Evolutionary conservation across 768 basidiomycete species (phyloP).

Genomic region (Candolleomyces eurysporus): DNA sequence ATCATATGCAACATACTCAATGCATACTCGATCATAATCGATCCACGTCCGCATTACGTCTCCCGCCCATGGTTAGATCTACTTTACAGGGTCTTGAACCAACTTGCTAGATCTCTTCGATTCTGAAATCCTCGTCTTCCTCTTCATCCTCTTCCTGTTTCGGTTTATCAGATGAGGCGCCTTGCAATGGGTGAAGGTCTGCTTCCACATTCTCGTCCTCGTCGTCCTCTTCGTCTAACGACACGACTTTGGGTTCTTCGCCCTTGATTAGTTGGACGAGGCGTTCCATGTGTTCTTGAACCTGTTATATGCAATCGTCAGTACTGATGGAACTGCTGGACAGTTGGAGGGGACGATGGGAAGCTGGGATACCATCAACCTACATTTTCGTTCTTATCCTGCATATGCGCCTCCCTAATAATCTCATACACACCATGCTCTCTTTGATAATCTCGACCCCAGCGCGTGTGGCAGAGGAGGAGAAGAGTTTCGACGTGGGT

Average conservation of each 20-base stretch:
- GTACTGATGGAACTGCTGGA: no score
- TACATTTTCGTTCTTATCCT: slow-evolving; percentile 78
- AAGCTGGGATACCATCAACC: slow-evolving; percentile 8
- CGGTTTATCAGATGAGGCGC: neutral
- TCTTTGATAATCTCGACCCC: slow-evolving; percentile 82
- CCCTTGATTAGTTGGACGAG: slow-evolving; percentile 85
- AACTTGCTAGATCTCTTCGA: slow-evolving; percentile 17
- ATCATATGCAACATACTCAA: no score
- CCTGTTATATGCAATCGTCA: slow-evolving; percentile 38
- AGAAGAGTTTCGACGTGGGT: slow-evolving; percentile 89
- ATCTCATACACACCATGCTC: slow-evolving; percentile 85
- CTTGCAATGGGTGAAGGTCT: slow-evolving; percentile 14
- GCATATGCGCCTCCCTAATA: slow-evolving; percentile 71
- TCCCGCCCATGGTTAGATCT: slow-evolving; percentile 11
- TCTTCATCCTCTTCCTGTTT: neutral
- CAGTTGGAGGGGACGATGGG: neutral
- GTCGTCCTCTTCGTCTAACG: slow-evolving; percentile 26
- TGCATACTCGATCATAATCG: no score
- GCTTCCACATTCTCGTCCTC: slow-evolving; percentile 20
- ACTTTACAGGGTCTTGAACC: slow-evolving; percentile 13
- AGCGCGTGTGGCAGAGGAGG: slow-evolving; percentile 83
- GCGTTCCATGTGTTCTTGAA: slow-evolving; percentile 84
- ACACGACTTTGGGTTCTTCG: slow-evolving; percentile 58
- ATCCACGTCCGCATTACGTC: neutral
- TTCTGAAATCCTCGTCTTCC: slow-evolving; percentile 6